A percentile compares a stretch with the other conserved stretches of the same genome.
These are phyloP conservation scores for Verticillium alfalfae DNA, from an alignment of 2,329 filamentous ascomycete genomes.

Conservation along the genomic window DNA sequence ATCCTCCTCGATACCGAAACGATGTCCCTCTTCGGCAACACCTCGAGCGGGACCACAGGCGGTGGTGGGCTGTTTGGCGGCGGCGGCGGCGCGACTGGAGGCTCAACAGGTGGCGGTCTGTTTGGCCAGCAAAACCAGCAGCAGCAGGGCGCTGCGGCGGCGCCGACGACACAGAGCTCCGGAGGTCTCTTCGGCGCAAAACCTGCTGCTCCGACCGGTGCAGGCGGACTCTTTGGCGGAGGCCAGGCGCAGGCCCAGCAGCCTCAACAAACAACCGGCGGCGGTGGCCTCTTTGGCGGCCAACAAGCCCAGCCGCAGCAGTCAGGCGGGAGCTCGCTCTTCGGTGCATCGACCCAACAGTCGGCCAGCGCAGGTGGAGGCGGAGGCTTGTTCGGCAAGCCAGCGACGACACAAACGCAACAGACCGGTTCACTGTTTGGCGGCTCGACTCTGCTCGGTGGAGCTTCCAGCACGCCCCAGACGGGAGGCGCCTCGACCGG, in stretches of 20 bases:
- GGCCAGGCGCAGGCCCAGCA: constrained; percentile 9
- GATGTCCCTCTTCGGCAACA: constrained; percentile 13
- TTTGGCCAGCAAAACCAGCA: constrained; percentile 11
- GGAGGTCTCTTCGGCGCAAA: constrained; percentile 23
- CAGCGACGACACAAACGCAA: constrained; percentile 13
- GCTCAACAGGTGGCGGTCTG: constrained; percentile 8
- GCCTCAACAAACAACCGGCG: constrained; percentile 5
- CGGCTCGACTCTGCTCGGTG: constrained; percentile 3
- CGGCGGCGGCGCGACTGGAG: neutral
- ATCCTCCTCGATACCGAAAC: neutral
- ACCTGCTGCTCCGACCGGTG: constrained; percentile 9
- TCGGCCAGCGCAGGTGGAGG: neutral
- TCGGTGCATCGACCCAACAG: neutral
- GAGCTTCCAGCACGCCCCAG: constrained; percentile 9
- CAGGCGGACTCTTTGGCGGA: constrained; percentile 4
- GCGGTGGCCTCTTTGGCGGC: constrained; percentile 18
- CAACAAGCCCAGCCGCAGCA: neutral
- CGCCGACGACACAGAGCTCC: constrained; percentile 16
- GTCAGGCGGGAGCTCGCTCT: constrained; percentile 1
- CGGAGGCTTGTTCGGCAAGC: constrained; percentile 12
- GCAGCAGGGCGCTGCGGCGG: constrained; percentile 9
- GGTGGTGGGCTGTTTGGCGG: constrained; percentile 7
- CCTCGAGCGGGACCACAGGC: constrained; percentile 10
- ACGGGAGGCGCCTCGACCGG: constrained; percentile 4
- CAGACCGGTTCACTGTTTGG: constrained; percentile 5